A percentile compares a stretch with the other conserved stretches of the same genome.
phyloP scores from a whole-genome alignment of 1,139 yeast species.

The Kodamaea fungicola region DNA sequence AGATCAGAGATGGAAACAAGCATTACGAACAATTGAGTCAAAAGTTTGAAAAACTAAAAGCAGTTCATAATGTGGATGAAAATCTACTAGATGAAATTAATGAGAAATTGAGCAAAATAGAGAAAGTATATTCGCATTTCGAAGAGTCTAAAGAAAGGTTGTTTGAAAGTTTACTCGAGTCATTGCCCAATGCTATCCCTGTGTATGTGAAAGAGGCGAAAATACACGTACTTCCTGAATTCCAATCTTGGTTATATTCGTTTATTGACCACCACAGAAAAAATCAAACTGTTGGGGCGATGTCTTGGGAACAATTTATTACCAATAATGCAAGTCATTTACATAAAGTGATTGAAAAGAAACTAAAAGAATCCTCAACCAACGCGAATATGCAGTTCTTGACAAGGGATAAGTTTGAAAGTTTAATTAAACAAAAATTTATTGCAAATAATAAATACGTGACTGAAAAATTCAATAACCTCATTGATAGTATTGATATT shows the following conservation, averaged over 20 bases:
- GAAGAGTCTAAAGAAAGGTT: slow-evolving; percentile 20
- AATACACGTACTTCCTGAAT: slow-evolving; percentile 40
- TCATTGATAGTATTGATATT: slow-evolving; percentile 20
- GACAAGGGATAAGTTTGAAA: slow-evolving; percentile 20
- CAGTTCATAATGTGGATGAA: slow-evolving; percentile 8
- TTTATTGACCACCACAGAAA: slow-evolving; percentile 31
- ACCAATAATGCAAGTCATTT: slow-evolving; percentile 17
- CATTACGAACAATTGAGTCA: slow-evolving; percentile 11
- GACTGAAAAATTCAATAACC: slow-evolving; percentile 23
- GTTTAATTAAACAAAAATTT: slow-evolving; percentile 19
- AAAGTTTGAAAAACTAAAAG: slow-evolving; percentile 9
- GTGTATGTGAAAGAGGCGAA: slow-evolving; percentile 31
- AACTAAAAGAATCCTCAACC: slow-evolving; percentile 1
- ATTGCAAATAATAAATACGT: slow-evolving; percentile 23
- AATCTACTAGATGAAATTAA: slow-evolving; percentile 18
- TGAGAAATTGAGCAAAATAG: slow-evolving; percentile 17
- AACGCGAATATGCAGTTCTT: slow-evolving; percentile 11
- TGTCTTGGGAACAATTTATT: slow-evolving; percentile 23
- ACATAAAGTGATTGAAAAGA: slow-evolving; percentile 14
- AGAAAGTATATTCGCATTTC: slow-evolving; percentile 16
- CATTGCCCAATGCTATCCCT: slow-evolving; percentile 32
- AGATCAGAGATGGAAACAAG: slow-evolving; percentile 7
- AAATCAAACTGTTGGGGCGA: slow-evolving; percentile 7
- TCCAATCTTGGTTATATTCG: slow-evolving; percentile 33
- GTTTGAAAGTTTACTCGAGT: slow-evolving; percentile 18